These are phyloP conservation scores for Infundibulicybe gibba DNA, from an alignment of 768 basidiomycete genomes.

Conservation along the genomic window DNA sequence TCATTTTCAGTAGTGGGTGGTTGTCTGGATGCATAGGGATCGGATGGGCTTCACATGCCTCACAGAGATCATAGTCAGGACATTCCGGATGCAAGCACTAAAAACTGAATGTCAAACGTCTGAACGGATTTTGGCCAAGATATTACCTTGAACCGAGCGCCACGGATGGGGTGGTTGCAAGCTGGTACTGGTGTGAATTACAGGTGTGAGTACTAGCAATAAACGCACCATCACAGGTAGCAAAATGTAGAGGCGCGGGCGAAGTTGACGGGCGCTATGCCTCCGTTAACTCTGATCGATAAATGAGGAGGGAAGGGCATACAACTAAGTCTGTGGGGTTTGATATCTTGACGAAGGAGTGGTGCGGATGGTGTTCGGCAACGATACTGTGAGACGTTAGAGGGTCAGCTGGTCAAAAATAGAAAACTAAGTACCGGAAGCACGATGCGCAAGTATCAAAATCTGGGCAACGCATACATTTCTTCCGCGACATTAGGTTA, in stretches of 20 bases:
- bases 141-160: conserved; percentile 70
- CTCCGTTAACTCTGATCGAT: conserved; percentile 1
- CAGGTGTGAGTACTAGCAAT: not conserved
- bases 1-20: conserved; percentile 79
- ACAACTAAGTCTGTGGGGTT: conserved; percentile 57
- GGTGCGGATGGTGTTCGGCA: conserved; percentile 68
- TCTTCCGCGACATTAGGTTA: conserved; percentile 34
- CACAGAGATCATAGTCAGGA: conserved; percentile 80
- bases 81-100: conserved; percentile 81
- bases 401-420: conserved; percentile 1
- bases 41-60: conserved; percentile 74
- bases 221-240: conserved; percentile 54
- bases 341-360: conserved; percentile 65
- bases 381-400: conserved; percentile 44
- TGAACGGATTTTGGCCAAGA: not conserved
- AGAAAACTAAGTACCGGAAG: conserved; percentile 42
- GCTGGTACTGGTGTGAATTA: conserved; percentile 13
- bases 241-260: conserved; percentile 36
- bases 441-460: conserved; percentile 75
- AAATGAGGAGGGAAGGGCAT: conserved; percentile 15
- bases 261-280: conserved; percentile 18
- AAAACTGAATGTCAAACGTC: not conserved
- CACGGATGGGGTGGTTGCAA: conserved; percentile 52
- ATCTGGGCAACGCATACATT: conserved; percentile 81
- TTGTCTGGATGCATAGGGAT: conserved; percentile 68